Percentiles rank a stretch among this genome's conserved stretches.
Conservation (phyloP, 345 rosid genomes). For the Eucalyptus tenuipes region DNA sequence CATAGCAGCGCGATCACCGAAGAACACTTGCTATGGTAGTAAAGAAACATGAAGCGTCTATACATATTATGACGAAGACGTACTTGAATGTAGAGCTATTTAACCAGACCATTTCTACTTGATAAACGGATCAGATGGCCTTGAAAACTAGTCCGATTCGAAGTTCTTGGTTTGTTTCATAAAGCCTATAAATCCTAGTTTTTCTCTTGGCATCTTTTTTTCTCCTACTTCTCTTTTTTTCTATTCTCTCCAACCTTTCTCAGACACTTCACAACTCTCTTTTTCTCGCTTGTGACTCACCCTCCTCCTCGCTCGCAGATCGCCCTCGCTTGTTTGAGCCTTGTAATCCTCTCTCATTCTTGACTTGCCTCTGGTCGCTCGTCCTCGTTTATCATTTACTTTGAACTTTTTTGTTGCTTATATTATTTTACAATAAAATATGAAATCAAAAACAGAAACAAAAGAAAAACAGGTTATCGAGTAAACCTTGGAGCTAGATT, state of each 20-base stretch:
- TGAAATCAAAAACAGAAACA: not conserved
- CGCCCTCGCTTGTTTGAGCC: not conserved
- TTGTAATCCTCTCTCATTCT: not conserved
- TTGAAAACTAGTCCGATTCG: too few relatives aligned
- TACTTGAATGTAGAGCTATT: not conserved
- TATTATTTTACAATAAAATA: not conserved
- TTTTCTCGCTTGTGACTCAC: not conserved
- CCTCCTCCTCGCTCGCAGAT: not conserved
- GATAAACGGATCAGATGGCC: not conserved
- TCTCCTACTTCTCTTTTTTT: not conserved
- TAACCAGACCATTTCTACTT: not conserved
- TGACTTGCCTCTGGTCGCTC: not conserved
- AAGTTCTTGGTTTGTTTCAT: not conserved
- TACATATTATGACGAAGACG: not conserved
- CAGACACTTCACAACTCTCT: not conserved
- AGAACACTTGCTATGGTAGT: not conserved
- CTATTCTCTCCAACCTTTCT: not conserved
- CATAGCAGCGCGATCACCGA: not conserved
- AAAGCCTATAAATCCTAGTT: not conserved
- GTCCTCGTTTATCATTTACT: not conserved
- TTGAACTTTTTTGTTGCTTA: not conserved
- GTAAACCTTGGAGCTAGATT: not conserved
- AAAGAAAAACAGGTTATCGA: not conserved
- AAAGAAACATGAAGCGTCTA: not conserved
- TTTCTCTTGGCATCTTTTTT: not conserved